Evolutionary conservation across 2,329 filamentous ascomycete genomes (phyloP).

Genomic region (Canariomyces notabilis): DNA sequence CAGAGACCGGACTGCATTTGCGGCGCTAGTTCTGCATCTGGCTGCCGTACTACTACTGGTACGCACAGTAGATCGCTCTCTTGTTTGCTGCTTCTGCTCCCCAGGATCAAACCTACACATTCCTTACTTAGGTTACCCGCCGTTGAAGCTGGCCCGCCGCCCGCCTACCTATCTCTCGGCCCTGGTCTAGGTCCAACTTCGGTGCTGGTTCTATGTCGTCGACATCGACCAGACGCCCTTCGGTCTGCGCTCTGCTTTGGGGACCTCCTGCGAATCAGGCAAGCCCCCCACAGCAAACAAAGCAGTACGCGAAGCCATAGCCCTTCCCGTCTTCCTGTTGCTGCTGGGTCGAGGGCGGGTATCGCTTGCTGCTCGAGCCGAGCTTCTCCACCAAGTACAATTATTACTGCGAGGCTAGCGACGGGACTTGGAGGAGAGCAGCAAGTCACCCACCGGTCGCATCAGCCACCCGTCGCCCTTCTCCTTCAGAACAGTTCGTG

Average conservation of each 20-base stretch:
- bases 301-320: neutral
- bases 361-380: neutral
- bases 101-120: too few relatives aligned
- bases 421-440: too few relatives aligned
- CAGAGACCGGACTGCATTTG: conserved; percentile 28
- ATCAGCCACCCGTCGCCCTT: too few relatives aligned
- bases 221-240: conserved; percentile 11
- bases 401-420: too few relatives aligned
- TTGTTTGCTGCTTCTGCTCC: conserved; percentile 28
- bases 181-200: conserved; percentile 5
- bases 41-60: conserved; percentile 21
- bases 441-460: too few relatives aligned
- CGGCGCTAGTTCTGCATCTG: conserved; percentile 30
- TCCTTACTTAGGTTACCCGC: too few relatives aligned
- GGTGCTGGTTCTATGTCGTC: conserved; percentile 8
- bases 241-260: conserved; percentile 14
- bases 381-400: too few relatives aligned
- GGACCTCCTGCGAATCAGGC: conserved; percentile 11
- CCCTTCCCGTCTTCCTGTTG: neutral
- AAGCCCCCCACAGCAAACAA: conserved; percentile 8
- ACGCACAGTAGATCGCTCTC: conserved; percentile 20
- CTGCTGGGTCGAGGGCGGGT: neutral
- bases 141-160: too few relatives aligned
- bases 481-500: too few relatives aligned
- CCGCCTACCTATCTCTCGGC: neutral